Evolutionary conservation across 2,329 filamentous ascomycete genomes (phyloP).

Genomic region (Karstenula rhodostoma): DNA sequence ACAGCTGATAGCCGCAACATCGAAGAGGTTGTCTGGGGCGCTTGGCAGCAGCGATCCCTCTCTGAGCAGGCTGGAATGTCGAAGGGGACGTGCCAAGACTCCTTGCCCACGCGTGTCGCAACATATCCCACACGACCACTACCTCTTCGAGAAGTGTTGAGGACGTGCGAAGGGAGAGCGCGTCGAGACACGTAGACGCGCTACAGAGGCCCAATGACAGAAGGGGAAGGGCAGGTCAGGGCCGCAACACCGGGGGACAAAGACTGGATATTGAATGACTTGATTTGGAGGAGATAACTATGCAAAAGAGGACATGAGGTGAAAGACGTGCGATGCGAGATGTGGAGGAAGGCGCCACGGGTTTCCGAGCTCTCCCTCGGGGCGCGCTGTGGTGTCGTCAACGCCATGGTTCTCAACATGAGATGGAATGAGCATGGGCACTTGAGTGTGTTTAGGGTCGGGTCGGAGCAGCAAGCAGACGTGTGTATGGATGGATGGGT

Average conservation of each 20-base stretch:
- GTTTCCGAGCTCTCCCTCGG: background rate
- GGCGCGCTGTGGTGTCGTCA: background rate
- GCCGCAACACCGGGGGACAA: slow-evolving; percentile 10
- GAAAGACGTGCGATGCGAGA: background rate
- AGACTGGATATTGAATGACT: slow-evolving; percentile 16
- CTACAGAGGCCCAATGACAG: background rate
- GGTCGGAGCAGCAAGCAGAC: background rate
- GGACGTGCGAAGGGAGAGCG: slow-evolving; percentile 24
- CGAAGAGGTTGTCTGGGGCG: slow-evolving; percentile 24
- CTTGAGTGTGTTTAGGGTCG: background rate
- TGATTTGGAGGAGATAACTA: slow-evolving; percentile 5
- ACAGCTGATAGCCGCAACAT: slow-evolving; percentile 24
- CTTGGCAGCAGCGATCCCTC: slow-evolving; percentile 33
- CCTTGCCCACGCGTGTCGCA: slow-evolving; percentile 28
- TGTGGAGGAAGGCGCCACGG: background rate
- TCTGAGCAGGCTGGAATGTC: slow-evolving; percentile 36
- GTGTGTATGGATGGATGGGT: background rate
- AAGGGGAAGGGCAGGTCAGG: background rate
- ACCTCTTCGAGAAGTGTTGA: slow-evolving; percentile 24
- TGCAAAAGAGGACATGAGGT: background rate
- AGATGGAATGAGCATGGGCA: slow-evolving; percentile 9
- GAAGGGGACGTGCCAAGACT: slow-evolving; percentile 29
- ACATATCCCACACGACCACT: slow-evolving; percentile 22
- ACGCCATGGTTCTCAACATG: background rate
- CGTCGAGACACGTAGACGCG: slow-evolving; percentile 13